Evolutionary conservation across 2,329 filamentous ascomycete species (phyloP), one percentile per base, ranked within the genome.

Genomic region (Chrysoporthe austroafricana): DNA sequence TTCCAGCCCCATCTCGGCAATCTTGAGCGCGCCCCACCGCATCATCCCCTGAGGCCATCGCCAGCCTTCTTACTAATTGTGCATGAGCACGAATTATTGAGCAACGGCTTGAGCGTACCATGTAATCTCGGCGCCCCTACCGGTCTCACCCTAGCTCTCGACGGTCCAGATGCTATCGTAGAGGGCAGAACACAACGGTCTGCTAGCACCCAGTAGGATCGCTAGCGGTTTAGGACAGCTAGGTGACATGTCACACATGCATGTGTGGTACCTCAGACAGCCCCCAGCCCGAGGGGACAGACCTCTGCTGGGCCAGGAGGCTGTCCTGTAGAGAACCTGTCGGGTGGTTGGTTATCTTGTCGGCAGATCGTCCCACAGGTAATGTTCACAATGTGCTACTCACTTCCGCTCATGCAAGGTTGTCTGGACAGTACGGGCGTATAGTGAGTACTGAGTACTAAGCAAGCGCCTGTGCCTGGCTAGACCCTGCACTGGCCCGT

Each of bases 21-120:
- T 39, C 44, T 64, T n/a, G 36, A 4, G 34, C 32, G 56, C 21
- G 6, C 66, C 63, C 57, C 57, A 58, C 62, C 50, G 16, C 48
- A 8, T 58, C 48, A 8, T 58, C 66, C 66, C 66, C 60, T 48
- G 66, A 61, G 50, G 52, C 62, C 48, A 68, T 62, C 50, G 57
- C 32, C 36, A 60, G 16, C 4, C 4, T 11, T 52, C 26, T 34
- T 62, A 13, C 36, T 21, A 42, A 21, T 58, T 58, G 39, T 16
- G 3, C 32, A 39, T 26, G 26, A 26, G 26, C 26, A 26, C 26
- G 26, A 26, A 26, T 26, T 26, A 26, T 26, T 26, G 26, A 26
- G 26, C 26, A 11, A 34, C 13, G 11, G 13, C 32, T 34, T 21
- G 18, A 44, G 5, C 6, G 14, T 18, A 18, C n/a, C 8, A 54